Conservation (phyloP, 768 basidiomycete species). For the Hygrophoropsis aurantiaca region DNA sequence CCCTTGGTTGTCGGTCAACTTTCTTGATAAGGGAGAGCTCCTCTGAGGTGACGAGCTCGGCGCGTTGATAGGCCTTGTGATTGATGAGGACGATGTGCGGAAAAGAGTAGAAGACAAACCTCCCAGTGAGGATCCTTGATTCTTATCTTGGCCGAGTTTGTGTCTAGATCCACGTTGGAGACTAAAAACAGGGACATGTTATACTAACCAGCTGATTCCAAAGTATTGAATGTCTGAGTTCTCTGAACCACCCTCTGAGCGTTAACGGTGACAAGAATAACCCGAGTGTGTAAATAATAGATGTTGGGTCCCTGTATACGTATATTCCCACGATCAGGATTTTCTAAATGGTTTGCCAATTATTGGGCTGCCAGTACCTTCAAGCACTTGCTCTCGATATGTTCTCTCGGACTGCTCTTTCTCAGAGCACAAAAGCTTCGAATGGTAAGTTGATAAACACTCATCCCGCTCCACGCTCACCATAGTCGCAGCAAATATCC, state of each 20-base stretch:
- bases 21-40: constrained; percentile 88
- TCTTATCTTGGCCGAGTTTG: constrained; percentile 83
- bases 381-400: constrained; percentile 9
- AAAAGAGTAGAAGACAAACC: constrained; percentile 42
- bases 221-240: too few relatives aligned
- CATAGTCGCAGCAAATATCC: constrained; percentile 12
- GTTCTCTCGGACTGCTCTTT: constrained; percentile 34
- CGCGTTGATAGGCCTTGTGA: constrained; percentile 89
- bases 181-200: constrained; percentile 76
- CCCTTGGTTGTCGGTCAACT: constrained; percentile 77
- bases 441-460: constrained; percentile 20
- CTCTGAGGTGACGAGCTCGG: constrained; percentile 83
- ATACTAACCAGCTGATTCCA: too few relatives aligned
- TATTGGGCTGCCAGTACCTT: neutral
- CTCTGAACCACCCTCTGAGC: too few relatives aligned
- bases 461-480: too few relatives aligned
- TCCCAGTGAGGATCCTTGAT: constrained; percentile 96
- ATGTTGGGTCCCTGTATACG: too few relatives aligned
- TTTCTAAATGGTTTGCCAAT: too few relatives aligned
- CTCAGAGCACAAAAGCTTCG: constrained; percentile 30
- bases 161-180: constrained; percentile 82
- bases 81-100: constrained; percentile 10
- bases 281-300: too few relatives aligned
- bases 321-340: too few relatives aligned
- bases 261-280: too few relatives aligned